Base-by-base conservation (phyloP, 2,329 filamentous ascomycete genomes). In the Magnaporthales sp. region DNA sequence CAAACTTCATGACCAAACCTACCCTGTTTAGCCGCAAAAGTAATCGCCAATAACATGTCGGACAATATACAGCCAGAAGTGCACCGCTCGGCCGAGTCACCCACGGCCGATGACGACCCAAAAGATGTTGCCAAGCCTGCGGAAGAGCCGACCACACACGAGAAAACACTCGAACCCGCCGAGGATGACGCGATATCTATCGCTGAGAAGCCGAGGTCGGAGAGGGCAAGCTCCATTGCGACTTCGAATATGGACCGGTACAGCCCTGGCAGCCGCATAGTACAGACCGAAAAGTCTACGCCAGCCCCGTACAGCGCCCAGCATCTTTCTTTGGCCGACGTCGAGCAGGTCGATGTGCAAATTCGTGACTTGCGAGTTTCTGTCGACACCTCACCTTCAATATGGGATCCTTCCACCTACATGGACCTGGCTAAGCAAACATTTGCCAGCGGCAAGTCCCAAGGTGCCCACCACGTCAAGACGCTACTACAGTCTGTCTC, bases 401-500 rank as follows among this genome's bases (percentile, higher is more conserved):
- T 81, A 72, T 72, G 83, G 13, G 80, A 83, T 11, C 81, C 81
- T 0, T 73, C 77, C 1, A 84, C 81, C 0, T 84, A 83, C 56
- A 73, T 75, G 0, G 77, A 79, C 27, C 75, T 80, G 7, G 74
- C 79, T 64, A 75, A 75, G 67, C 70, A 73, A 67, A 78, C 72
- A 56, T 77, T 77, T 27, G 54, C 54, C 30, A 24, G 54, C 68
- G 76, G 60, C 64, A 70, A 71, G 67, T 72, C 64, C 63, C 67
- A 67, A 63, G 67, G 31, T 67, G 72, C 68, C 64, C 32, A 77
- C 69, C 79, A 77, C 4, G 76, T 77, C 67, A 86, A 86, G 72
- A 75, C 78, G 6, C 84, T 93, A 11, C 77, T 93, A 10, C 79
- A 87, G 65, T 83, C 84, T 31, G 84, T 92, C 62, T 84, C 84